Evolutionary conservation across 192 early-diverging fungal species (phyloP), one percentile per base, ranked within the genome.

Genomic region (Helicostylum pulchrum): DNA sequence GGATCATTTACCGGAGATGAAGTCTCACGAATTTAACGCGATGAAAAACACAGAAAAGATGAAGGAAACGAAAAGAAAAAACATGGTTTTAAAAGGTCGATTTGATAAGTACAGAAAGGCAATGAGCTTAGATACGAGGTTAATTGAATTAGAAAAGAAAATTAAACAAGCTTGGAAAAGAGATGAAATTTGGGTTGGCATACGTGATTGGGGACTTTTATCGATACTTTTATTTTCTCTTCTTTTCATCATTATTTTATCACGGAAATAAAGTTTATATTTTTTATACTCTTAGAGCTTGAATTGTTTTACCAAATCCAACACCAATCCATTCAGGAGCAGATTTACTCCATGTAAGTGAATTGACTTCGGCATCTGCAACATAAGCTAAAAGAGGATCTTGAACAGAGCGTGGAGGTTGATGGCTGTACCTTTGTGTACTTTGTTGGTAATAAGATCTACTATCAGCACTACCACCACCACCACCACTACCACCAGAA

Each of bases 281-380:
- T 6, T 43, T 47, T 47, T 83, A 95, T 42, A 95, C 78, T 44
- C 90, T 77, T 54, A 98, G 74, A 1, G 93, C 90, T 70, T 96
- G 92, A 21, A 98, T 86, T 6, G 85, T 89, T 50, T 82, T 79
- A 30, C 92, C 95, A 80, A 85, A 91, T 1, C 87, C 90, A 66
- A 98, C 86, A 17, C 86, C 94, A 32, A 98, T 80, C 94, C 95
- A 98, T 15, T 95, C 91, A 23, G 92, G 83, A 36, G 80, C 74
- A 12, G 75, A 77, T 17, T 86, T 72, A 42, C 88, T 89, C 96
- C 96, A 98, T 10, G 86, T 76, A 31, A 98, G 66, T 68, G 90
- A 85, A 71, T 91, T 94, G 53, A 97, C 88, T 44, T 90, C 85
- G 7, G 79, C 77, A 7, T 81, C 78, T 17, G 94, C 93, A 8